Percentiles rank a stretch among this genome's conserved stretches.
Evolutionary conservation across 352 stramenopile species (phyloP).

Genomic region (Saprolegnia diclina): DNA sequence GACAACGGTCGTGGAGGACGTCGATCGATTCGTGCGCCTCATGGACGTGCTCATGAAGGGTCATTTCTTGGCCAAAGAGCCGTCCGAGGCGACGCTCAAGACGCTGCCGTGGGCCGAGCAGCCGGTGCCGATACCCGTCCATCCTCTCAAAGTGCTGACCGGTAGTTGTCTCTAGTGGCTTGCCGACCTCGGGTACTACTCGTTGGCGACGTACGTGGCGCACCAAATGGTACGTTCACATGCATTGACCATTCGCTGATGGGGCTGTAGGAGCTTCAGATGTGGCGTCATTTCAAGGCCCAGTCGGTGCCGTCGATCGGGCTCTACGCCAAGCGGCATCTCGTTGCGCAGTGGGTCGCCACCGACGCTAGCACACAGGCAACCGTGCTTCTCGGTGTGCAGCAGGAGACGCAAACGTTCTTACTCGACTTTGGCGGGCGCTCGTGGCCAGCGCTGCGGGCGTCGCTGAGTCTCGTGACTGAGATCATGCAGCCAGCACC

Average conservation of each 20-base stretch:
- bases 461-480: slow-evolving; percentile 16
- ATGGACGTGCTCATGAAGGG: slow-evolving; percentile 53
- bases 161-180: slow-evolving; percentile 45
- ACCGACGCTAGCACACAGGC: slow-evolving; percentile 22
- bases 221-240: slow-evolving; percentile 57
- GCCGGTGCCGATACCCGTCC: slow-evolving; percentile 33
- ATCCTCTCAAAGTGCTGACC: not conserved
- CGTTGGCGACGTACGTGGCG: slow-evolving; percentile 53
- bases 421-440: slow-evolving; percentile 21
- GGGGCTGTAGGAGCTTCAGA: slow-evolving; percentile 49
- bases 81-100: slow-evolving; percentile 35
- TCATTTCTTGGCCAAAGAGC: slow-evolving; percentile 43
- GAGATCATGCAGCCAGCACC: slow-evolving; percentile 7
- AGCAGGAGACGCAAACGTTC: not conserved
- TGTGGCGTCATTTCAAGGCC: slow-evolving; percentile 55
- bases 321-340: slow-evolving; percentile 39
- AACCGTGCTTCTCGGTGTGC: slow-evolving; percentile 3
- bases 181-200: slow-evolving; percentile 50
- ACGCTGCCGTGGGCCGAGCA: slow-evolving; percentile 43
- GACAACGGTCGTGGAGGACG: slow-evolving; percentile 28
- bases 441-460: not conserved
- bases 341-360: slow-evolving; percentile 44
- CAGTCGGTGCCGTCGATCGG: slow-evolving; percentile 41
- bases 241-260: not conserved
- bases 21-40: slow-evolving; percentile 34